Base-by-base conservation (phyloP, 352 stramenopile species). In the Phytophthora niederhauseri region DNA sequence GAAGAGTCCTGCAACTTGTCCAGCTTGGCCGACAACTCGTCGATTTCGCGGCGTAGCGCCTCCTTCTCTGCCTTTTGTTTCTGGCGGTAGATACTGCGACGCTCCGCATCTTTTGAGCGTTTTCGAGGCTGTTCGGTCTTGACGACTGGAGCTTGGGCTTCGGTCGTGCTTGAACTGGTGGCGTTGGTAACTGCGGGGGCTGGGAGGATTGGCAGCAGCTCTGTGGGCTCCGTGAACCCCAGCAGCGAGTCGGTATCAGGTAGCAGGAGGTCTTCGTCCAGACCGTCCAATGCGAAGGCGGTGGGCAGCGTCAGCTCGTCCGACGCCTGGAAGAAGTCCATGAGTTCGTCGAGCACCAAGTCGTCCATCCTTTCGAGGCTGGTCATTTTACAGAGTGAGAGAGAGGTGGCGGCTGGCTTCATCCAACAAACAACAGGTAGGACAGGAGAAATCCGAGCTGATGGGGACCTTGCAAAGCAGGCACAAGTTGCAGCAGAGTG, bases 1-100 rank as follows among this genome's bases (percentile, higher is more conserved):
- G 70, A 15, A 7, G 41, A 50, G 20, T 69, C 64, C 17, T 73
- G 64, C 20, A 84, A 50, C 24, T 64, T 71, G 38, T 62, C 36
- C 14, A 84, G 26, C 20, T 78, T 61, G 17, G 55, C 34, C 5
- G 73, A 76, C 34, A 84, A 54, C n/a, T 78, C 65, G 30, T 61
- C 65, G 34, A 77, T 72, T 49, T 78, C 58, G 7, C 51, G 22
- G 4, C 71, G 71, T 15, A 84, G 46, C 12, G 70, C 59, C 57
- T 74, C 61, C 48, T 80, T 70, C 65, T 84, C 77, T 2, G 57
- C 58, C 30, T 82, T 82, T 48, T 78, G 70, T 7, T 64, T 65
- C 52, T 80, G 56, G 5, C 77, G 77, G 38, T 84, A 82, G 30
- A 68, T 49, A 50, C 77, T 77, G 26, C 70, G 73, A 36, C 73